Evolutionary conservation across 140 eudicot genomes (phyloP).

Genomic region (Artemisia princeps): DNA sequence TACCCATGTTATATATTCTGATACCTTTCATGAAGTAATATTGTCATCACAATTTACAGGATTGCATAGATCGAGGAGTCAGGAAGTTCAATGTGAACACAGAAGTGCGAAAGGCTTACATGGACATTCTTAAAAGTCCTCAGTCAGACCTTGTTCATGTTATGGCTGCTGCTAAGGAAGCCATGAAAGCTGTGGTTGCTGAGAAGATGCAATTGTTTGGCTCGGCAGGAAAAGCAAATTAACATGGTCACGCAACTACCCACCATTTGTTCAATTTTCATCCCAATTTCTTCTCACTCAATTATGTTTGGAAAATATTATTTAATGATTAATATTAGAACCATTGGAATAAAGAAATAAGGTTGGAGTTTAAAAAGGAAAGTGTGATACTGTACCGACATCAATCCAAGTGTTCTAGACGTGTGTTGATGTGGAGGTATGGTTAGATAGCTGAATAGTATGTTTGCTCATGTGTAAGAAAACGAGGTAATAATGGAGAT

Average conservation of each 20-base stretch:
- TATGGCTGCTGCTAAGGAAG: slow-evolving; percentile 79
- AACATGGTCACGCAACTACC: not conserved
- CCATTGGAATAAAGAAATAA: not conserved
- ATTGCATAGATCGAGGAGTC: slow-evolving; percentile 74
- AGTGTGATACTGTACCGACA: not conserved
- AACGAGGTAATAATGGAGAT: too few species aligned
- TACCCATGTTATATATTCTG: not conserved
- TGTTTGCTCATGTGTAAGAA: too few species aligned
- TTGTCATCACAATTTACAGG: slow-evolving; percentile 34
- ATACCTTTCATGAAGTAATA: not conserved
- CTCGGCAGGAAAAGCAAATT: slow-evolving; percentile 71
- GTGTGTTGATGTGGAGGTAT: not conserved
- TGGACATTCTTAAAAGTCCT: slow-evolving; percentile 54
- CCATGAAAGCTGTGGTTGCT: slow-evolving; percentile 83
- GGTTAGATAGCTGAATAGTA: not conserved
- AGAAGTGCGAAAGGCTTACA: slow-evolving; percentile 91
- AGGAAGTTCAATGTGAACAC: slow-evolving; percentile 93
- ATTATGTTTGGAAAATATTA: not conserved
- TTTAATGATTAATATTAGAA: not conserved
- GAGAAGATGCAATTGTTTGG: slow-evolving; percentile 90
- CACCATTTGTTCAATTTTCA: slow-evolving; percentile 4
- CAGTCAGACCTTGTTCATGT: slow-evolving; percentile 72
- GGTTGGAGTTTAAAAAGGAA: slow-evolving; percentile 7
- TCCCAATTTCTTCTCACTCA: not conserved
- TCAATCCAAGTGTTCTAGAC: not conserved